A percentile compares a stretch with the other conserved stretches of the same genome.
Evolutionary conservation across 1,139 yeast genomes (phyloP).

Genomic region (Kodamaea alishanica): DNA sequence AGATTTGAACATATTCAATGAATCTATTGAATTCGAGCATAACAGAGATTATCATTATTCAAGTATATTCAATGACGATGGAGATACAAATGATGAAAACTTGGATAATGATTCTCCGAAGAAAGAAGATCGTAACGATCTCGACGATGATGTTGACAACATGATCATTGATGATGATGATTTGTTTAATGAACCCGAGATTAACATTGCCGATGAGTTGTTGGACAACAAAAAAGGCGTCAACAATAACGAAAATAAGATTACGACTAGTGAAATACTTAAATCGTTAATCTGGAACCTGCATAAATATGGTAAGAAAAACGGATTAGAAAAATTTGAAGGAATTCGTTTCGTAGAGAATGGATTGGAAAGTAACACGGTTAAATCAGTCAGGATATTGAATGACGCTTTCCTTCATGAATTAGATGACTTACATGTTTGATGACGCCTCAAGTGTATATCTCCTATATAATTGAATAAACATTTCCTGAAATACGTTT

Average conservation of each 20-base stretch:
- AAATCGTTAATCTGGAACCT: too few relatives aligned
- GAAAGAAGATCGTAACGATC: conserved; percentile 1
- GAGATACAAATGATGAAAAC: neutral
- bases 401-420: too few relatives aligned
- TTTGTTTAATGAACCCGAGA: conserved; percentile 9
- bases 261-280: conserved; percentile 1
- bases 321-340: too few relatives aligned
- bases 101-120: neutral
- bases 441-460: too few relatives aligned
- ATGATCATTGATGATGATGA: conserved; percentile 15
- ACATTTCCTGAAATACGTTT: too few relatives aligned
- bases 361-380: too few relatives aligned
- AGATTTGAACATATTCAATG: neutral
- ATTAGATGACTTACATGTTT: too few relatives aligned
- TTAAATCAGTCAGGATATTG: too few relatives aligned
- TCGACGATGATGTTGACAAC: conserved; percentile 7
- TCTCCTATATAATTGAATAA: too few relatives aligned
- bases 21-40: conserved; percentile 6
- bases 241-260: conserved; percentile 3
- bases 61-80: conserved; percentile 13
- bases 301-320: too few relatives aligned
- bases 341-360: too few relatives aligned
- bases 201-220: conserved; percentile 1
- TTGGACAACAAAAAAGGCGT: conserved; percentile 8
- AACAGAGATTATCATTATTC: conserved; percentile 14